phyloP scores from a whole-genome alignment of 176 grass and related monocot species.

The Musa schizocarpa region DNA sequence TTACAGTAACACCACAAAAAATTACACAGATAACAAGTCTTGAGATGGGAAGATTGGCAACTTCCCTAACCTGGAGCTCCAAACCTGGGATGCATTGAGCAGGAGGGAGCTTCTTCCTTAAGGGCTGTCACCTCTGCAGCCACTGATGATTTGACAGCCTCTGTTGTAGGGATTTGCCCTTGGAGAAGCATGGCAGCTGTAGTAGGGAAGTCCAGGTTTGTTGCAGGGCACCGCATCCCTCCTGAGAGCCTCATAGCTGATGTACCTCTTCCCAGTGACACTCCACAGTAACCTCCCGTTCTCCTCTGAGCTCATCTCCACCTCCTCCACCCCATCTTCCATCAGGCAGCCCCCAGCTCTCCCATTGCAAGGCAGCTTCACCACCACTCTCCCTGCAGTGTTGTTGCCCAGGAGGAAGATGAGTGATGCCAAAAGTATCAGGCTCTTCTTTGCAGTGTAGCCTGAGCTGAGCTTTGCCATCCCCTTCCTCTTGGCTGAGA shows the following conservation, averaged over 20 bases:
- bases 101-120: not conserved
- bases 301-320: constrained; percentile 10
- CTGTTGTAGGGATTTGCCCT: constrained; percentile 6
- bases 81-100: too few relatives aligned
- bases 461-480: not conserved
- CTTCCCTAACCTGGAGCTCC: too few relatives aligned
- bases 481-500: not conserved
- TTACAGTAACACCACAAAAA: too few relatives aligned
- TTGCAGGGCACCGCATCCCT: constrained; percentile 16
- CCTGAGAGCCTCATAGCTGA: constrained; percentile 23
- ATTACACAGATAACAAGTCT: too few relatives aligned
- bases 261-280: constrained; percentile 8
- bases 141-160: constrained; percentile 17
- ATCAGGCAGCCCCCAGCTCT: not conserved
- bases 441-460: not conserved
- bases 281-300: constrained; percentile 8
- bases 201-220: constrained; percentile 23
- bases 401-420: not conserved
- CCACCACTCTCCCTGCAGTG: not conserved
- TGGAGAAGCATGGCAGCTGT: constrained; percentile 10
- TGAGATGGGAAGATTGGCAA: too few relatives aligned
- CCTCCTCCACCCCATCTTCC: constrained; percentile 9
- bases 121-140: constrained; percentile 7
- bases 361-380: not conserved
- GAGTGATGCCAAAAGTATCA: not conserved